Percentiles rank a stretch among this genome's conserved stretches.
Conservation (phyloP, 495 filamentous ascomycete genomes). For the Sabuloglossum arenarium region DNA sequence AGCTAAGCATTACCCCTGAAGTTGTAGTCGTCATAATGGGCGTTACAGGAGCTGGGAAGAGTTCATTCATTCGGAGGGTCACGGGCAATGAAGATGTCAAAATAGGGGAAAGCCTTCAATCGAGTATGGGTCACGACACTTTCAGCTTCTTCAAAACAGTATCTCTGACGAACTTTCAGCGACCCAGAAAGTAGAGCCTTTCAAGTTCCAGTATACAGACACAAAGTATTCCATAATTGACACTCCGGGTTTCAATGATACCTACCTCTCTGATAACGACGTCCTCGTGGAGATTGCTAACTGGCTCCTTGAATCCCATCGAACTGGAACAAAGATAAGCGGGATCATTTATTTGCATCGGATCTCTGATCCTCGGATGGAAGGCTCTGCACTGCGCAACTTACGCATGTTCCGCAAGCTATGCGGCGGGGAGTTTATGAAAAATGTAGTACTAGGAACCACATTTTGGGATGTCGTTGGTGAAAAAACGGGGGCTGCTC, state of each 20-base stretch:
- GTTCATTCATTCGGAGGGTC: conserved; percentile 9
- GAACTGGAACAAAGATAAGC: conserved; percentile 5
- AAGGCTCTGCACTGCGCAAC: conserved; percentile 7
- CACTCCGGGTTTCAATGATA: conserved; percentile 28
- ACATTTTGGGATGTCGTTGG: conserved; percentile 9
- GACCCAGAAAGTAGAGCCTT: too few relatives aligned
- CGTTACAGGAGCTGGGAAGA: conserved; percentile 16
- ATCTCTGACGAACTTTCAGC: too few relatives aligned
- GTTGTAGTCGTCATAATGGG: conserved; percentile 19
- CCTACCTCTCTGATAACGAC: conserved; percentile 15
- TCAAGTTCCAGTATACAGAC: too few relatives aligned
- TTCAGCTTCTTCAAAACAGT: too few relatives aligned
- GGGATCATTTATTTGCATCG: conserved; percentile 17
- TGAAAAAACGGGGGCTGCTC: too few relatives aligned
- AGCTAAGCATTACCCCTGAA: too few relatives aligned
- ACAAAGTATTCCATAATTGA: conserved; percentile 13
- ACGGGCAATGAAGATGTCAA: conserved; percentile 6
- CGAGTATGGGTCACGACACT: neutral
- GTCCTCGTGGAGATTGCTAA: conserved; percentile 11
- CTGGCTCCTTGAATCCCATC: conserved; percentile 9
- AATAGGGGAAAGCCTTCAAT: conserved; percentile 10
- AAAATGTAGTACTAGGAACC: conserved; percentile 10
- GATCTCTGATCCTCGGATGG: conserved; percentile 13
- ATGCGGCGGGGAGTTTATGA: conserved; percentile 5
- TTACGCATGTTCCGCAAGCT: conserved; percentile 9